A percentile compares a stretch with the other conserved stretches of the same genome.
These are phyloP conservation scores for Diospyros lotus DNA, from an alignment of 148 eudicot genomes.

Conservation along the genomic window DNA sequence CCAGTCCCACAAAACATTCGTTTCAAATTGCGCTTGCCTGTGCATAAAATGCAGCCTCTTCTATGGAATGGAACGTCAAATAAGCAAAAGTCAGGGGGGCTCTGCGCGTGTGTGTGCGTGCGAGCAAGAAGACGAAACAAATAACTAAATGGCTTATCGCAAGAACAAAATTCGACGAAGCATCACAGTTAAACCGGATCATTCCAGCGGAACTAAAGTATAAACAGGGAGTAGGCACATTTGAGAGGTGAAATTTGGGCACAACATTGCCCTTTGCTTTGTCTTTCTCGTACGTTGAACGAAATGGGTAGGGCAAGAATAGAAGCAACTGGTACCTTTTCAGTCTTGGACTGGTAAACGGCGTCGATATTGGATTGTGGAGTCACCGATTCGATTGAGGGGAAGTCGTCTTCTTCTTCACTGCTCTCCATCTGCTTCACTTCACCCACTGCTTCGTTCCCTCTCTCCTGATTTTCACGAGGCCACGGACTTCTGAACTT, in stretches of 20 bases:
- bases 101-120: too few species aligned
- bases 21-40: neutral
- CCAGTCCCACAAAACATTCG: neutral
- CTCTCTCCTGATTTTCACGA: neutral
- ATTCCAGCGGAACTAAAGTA: neutral
- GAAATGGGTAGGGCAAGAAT: neutral
- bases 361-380: constrained; percentile 93
- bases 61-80: neutral
- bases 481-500: too few species aligned
- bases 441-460: too few species aligned
- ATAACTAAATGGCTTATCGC: neutral
- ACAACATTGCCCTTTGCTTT: neutral
- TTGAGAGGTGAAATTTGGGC: neutral
- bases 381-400: constrained; percentile 79
- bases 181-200: neutral
- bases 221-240: neutral
- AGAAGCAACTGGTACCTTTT: constrained; percentile 47
- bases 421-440: constrained; percentile 72
- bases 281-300: neutral
- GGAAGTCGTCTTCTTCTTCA: constrained; percentile 91
- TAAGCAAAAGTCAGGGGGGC: neutral
- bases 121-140: too few species aligned
- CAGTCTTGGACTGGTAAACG: constrained; percentile 74
- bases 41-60: neutral
- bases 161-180: neutral